Base-by-base conservation (phyloP, 2,329 filamentous ascomycete species). In the Ceratocystis cacaofunesta region DNA sequence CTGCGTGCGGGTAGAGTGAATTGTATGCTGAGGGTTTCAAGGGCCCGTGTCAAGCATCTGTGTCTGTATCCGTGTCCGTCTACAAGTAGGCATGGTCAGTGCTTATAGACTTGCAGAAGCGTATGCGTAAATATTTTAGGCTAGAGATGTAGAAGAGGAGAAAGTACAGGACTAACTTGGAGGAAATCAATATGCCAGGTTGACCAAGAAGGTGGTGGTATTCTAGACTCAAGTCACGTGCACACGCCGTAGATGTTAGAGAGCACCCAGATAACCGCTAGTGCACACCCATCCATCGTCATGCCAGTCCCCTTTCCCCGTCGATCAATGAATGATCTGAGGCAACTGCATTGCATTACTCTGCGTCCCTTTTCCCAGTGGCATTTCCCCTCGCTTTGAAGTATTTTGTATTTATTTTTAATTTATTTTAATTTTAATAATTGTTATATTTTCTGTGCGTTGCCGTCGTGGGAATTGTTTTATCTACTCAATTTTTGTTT, bases 261-360 rank as follows among this genome's bases (percentile, higher is more conserved):
- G 48, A 52, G 22, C 22, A 15, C 10, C 48, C 48, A 15, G 22
- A 15, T 10, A 41, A 2, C 5, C 28, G 17, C 4, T 55, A 58
- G 8, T n/a, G 1, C 30, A 36, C 28, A 36, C 15, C 25, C 55
- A 19, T n/a, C 28, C 12, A 15, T 28, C 30, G 36, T 17, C 48
- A 58, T 36, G 55, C 55, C 30, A 58, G 55, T 58, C 55, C 28
- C 55, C 55, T 36, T 58, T 36, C 55, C 5, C 19, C 48, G 48
- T 28, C 48, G 48, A 52, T 58, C 55, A 36, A 58, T 58, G 28
- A 36, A 58, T 58, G 28, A 58, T 58, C 55, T 32, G 55, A 41
- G 55, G 55, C 55, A 58, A 58, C 55, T 58, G 55, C 55, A 58
- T 30, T 58, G 55, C 55, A 58, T 58, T 58, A n/a, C 55, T 58